Base-by-base conservation (phyloP, 2,329 filamentous ascomycete genomes). In the Fusarium longipes region DNA sequence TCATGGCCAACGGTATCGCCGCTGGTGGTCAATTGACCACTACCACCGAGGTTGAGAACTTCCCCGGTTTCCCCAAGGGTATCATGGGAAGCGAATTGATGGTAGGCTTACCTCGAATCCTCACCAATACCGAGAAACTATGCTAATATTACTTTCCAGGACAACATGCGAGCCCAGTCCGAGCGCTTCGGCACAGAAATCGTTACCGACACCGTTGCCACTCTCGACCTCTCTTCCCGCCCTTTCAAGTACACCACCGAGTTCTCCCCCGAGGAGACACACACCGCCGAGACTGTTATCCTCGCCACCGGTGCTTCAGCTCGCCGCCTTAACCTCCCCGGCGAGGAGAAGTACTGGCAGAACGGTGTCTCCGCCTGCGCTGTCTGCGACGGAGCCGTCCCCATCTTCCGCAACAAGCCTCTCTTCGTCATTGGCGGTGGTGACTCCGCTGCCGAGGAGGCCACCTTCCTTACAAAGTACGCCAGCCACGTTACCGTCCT, bases 31-130 rank as follows among this genome's bases (percentile, higher is more conserved):
- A 99, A 85, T 86, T 99, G 72, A 99, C 96, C 55, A 99, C 96
- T 25, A 99, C 96, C 55, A 98, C 97, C 75, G 96, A 99, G 72
- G 89, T 99, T 62, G 96, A 99, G 85, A 99, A 99, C 87, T 99
- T 91, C 82, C 96, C 96, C 25, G 96, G 96, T 45, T 99, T 98
- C 83, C 91, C 92, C 75, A 87, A 92, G 74, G 92, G 91, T 67
- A 93, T 99, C 78, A 91, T 93, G 81, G 96, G 96, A 70, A 82
- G 87, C 57, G 91, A 93, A 76, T 84, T 99, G 70, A 99, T 99
- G 96, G 87, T 88, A 70, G 55, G 83, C 74, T 17, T 30, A 45
- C 33, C 20, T 38, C 32, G 29, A n/a, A 35, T 18, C 42, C 32
- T 44, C 12, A 17, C 22, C n/a, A 27, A 32, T 11, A 47, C 5